Conservation (phyloP, 2,329 filamentous ascomycete species). For the Colletotrichum gloeosporioides region DNA sequence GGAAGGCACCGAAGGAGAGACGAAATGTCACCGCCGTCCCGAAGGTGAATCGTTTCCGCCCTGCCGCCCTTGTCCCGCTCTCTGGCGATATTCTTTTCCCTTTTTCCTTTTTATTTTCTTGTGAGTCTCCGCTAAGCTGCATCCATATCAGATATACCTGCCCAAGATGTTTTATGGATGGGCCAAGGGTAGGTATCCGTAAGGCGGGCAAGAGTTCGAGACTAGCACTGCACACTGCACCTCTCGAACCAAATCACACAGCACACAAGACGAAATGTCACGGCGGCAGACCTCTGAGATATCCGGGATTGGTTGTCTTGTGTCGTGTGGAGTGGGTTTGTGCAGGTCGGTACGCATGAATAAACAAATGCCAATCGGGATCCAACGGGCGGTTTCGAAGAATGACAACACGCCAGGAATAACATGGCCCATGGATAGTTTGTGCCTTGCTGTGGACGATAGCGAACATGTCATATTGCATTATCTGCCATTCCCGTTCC, state of each 20-base stretch:
- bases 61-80: background rate
- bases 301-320: background rate
- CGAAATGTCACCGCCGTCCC: background rate
- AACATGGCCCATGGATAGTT: background rate
- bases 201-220: background rate
- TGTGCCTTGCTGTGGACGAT: background rate
- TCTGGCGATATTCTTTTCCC: background rate
- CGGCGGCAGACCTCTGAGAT: background rate
- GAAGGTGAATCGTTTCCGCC: background rate
- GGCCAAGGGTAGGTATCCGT: background rate
- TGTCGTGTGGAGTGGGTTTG: background rate
- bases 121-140: background rate
- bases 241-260: background rate
- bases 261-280: background rate
- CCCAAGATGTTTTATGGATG: background rate
- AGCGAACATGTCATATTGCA: background rate
- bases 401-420: background rate
- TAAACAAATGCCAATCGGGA: constrained; percentile 19
- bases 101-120: background rate
- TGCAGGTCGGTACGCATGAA: constrained; percentile 14
- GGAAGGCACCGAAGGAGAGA: background rate
- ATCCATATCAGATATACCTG: background rate
- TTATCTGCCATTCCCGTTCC: background rate
- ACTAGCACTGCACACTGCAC: background rate
- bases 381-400: background rate